Evolutionary conservation across 352 stramenopile species (phyloP), one percentile per base, ranked within the genome.

Genomic region (Phytophthora idaei): DNA sequence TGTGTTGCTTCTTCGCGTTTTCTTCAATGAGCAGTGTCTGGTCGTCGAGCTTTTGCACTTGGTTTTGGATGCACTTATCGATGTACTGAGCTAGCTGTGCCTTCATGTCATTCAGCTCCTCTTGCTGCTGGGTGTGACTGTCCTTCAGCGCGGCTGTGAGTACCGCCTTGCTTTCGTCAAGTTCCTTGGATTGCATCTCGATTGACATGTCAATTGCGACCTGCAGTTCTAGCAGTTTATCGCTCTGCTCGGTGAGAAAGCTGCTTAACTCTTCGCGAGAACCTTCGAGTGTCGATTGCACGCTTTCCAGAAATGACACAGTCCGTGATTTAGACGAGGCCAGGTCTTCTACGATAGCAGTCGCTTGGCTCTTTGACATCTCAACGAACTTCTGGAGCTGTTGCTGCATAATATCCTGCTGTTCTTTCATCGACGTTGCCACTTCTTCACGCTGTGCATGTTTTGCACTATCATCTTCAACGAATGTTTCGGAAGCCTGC

Each of bases 151-250:
- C 66, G 39, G 66, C 41, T 5, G 69, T 66, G 2, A 85, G 50
- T 39, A 48, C 60, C 15, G 48, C 49, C 28, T 83, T 84, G 55
- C 67, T 80, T 42, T 73, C 69, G 2, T 75, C 53, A 11, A 89
- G 57, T 46, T 85, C 67, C 27, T 77, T 78, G 12, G 52, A 57
- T 44, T 87, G 80, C 25, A 79, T 78, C 15, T 77, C 59, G 14
- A 89, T 74, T 28, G 76, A 82, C 39, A 72, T 74, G 31, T 84
- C 74, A 14, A 89, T 82, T 36, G 67, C 54, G 3, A 71, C 60
- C 56, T 89, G 76, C 6, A 87, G 52, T 46, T 85, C 73, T 17
- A 81, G 29, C 60, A 89, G 54, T 31, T 80, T 80, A 46, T 83
- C 52, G 57, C 67, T 79, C 39, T 87, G 78, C 31, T 81, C 77